Base-by-base conservation (phyloP, 2,329 filamentous ascomycete species). In the Trichoderma breve region DNA sequence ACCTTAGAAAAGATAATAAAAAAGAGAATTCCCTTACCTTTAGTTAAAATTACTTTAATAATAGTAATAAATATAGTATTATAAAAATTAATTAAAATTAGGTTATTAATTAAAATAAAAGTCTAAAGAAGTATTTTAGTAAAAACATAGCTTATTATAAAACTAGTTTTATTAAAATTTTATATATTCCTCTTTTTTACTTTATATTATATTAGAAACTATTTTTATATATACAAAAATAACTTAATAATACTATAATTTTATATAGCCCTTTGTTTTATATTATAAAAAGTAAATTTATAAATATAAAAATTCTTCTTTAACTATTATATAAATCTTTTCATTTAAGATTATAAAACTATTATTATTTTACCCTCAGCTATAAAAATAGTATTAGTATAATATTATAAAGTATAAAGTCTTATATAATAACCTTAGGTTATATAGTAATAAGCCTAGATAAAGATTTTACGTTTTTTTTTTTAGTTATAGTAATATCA, bases 151-250 rank as follows among this genome's bases (percentile, higher is more conserved):
- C 14, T 64, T n/a, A 70, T 36, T 64, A 70, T 70, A 70, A 70
- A 64, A 26, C 36, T 30, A 51, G 34, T 64, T 24, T 64, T 55
- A 57, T 70, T 34, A 34, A 63, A 51, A 63, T 63, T 70, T 15
- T 64, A 70, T 62, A 70, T 70, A 70, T 70, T 64, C 12, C 9
- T n/a, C n/a, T n/a, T n/a, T n/a, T n/a, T 39, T 70, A 70, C 9
- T 5, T 34, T 43, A 32, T 60, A 34, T 26, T 70, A 51, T 36
- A 62, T 30, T 39, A 47, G n/a, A 32, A 60, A 62, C 7, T 60
- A 9, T 18, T 58, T 30, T 32, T 18, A n/a, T 4, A 8, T n/a
- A n/a, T 18, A 32, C 4, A 30, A 58, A 58, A 58, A 58, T 9
- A 14, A 28, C 15, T 58, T 9, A 18, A 58, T n/a, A 18, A 9